phyloP scores from a whole-genome alignment of 2,329 filamentous ascomycete species.

The Xylaria polymorpha region DNA sequence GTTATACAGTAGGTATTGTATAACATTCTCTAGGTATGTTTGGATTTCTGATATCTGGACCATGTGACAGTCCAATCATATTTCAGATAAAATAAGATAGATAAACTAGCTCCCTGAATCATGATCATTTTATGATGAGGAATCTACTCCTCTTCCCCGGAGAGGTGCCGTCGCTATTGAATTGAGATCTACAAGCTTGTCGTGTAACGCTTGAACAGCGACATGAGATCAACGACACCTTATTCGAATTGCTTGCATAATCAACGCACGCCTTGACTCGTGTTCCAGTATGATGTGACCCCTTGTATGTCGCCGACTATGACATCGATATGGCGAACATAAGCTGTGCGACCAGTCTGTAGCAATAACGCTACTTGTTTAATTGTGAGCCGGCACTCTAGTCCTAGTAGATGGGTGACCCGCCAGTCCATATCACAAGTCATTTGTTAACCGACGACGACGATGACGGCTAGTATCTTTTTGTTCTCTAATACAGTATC shows the following conservation, averaged over 20 bases:
- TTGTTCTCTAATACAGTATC: neutral
- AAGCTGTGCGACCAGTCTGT: neutral
- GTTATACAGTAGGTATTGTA: neutral
- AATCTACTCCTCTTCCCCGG: neutral
- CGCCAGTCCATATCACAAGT: neutral
- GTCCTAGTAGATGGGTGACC: neutral
- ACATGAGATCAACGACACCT: too few relatives aligned
- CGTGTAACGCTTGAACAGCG: too few relatives aligned
- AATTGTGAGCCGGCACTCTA: neutral
- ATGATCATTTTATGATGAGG: neutral
- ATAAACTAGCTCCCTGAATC: conserved; percentile 15
- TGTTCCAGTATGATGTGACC: neutral
- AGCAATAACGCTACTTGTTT: neutral
- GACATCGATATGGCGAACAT: neutral
- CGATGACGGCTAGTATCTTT: neutral
- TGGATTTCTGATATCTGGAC: neutral
- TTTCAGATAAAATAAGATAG: neutral
- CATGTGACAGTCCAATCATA: neutral
- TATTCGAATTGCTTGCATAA: too few relatives aligned
- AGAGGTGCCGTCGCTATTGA: neutral
- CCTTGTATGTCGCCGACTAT: neutral
- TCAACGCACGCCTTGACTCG: conserved; percentile 6
- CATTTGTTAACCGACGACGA: neutral
- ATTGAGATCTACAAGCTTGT: neutral
- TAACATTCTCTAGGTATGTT: neutral